Evolutionary conservation across 441 rosid genomes (phyloP).

Genomic region (Corymbia citriodora): DNA sequence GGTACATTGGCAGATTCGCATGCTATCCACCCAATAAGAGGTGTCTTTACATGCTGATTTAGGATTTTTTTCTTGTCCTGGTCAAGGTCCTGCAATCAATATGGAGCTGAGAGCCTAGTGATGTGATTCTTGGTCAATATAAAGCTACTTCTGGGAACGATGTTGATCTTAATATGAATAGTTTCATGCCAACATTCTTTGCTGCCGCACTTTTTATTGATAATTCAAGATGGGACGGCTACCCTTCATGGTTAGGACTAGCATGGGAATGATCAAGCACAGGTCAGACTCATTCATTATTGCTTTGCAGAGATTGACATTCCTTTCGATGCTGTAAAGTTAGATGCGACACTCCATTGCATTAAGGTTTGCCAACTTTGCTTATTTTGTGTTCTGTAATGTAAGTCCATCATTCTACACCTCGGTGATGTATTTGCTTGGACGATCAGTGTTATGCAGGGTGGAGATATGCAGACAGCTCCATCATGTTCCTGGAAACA

Average conservation of each 20-base stretch:
- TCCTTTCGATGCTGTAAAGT: not conserved
- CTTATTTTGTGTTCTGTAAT: not conserved
- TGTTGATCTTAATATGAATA: slow-evolving; percentile 26
- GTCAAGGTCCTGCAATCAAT: slow-evolving; percentile 75
- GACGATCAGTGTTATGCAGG: slow-evolving; percentile 23
- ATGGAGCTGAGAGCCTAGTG: slow-evolving; percentile 41
- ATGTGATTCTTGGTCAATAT: slow-evolving; percentile 75
- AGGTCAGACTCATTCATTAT: slow-evolving; percentile 19
- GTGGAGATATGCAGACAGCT: slow-evolving; percentile 77
- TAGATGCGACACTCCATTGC: not conserved
- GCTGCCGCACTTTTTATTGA: slow-evolving; percentile 73
- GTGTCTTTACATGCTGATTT: not conserved
- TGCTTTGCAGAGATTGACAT: not conserved
- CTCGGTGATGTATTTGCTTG: not conserved
- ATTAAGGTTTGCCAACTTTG: not conserved
- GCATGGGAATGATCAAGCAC: slow-evolving; percentile 76
- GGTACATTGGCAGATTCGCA: not conserved
- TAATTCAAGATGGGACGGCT: slow-evolving; percentile 91
- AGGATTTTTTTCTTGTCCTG: slow-evolving; percentile 27
- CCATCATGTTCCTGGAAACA: slow-evolving; percentile 63
- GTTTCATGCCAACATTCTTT: slow-evolving; percentile 56
- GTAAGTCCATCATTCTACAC: not conserved
- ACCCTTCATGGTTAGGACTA: slow-evolving; percentile 66
- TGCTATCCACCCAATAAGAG: not conserved
- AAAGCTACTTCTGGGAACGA: slow-evolving; percentile 41